These are phyloP conservation scores for Dictyostelium citrinum DNA, from an alignment of 78 protist genomes.

Conservation along the genomic window DNA sequence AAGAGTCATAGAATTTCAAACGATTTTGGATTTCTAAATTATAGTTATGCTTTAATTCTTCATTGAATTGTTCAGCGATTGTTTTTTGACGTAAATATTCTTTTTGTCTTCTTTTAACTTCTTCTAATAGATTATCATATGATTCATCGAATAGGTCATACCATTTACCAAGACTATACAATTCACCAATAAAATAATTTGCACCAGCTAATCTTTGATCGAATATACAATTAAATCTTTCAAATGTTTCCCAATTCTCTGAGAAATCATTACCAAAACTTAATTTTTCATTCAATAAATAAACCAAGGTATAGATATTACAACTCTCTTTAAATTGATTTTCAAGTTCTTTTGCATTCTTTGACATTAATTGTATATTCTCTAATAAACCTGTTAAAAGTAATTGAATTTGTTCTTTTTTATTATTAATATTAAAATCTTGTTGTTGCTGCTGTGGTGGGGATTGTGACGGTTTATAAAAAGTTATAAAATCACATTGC, in stretches of 20 bases:
- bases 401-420: background rate
- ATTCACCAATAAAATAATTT: background rate
- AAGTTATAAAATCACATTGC: background rate
- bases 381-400: background rate
- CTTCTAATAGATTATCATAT: background rate
- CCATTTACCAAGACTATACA: background rate
- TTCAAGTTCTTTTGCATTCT: background rate
- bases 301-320: background rate
- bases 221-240: background rate
- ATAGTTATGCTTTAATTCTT: background rate
- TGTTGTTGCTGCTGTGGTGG: background rate
- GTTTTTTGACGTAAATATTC: background rate
- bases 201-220: background rate
- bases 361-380: background rate
- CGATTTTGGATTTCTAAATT: background rate
- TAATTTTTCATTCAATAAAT: background rate
- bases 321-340: background rate
- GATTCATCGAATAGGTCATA: background rate
- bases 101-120: background rate
- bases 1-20: conserved; percentile 8
- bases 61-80: background rate
- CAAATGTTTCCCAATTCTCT: conserved; percentile 3
- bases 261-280: background rate
- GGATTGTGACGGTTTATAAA: background rate
- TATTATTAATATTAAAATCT: background rate